Evolutionary conservation across 768 basidiomycete species (phyloP).

Genomic region (Cystobasidium tubakii): DNA sequence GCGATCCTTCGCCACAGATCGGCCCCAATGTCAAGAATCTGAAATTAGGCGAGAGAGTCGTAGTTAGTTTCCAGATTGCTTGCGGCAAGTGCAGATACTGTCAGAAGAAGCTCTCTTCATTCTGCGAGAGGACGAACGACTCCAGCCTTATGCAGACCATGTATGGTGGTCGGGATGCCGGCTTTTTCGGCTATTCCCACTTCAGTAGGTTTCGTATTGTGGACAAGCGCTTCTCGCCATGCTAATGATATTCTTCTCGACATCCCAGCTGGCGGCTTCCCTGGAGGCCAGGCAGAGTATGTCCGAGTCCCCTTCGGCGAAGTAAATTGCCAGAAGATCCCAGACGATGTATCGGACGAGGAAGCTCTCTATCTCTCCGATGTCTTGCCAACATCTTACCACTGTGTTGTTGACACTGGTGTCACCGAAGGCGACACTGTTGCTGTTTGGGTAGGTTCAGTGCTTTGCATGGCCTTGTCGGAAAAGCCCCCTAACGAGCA

Average conservation of each 20-base stretch:
- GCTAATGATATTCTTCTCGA: not conserved
- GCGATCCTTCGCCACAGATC: not conserved
- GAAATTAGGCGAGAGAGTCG: conserved; percentile 63
- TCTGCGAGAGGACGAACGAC: conserved; percentile 68
- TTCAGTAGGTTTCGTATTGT: conserved; percentile 30
- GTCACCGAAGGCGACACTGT: conserved; percentile 63
- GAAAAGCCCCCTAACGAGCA: not conserved
- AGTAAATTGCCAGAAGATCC: conserved; percentile 66
- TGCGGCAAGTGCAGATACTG: conserved; percentile 55
- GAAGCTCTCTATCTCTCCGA: conserved; percentile 52
- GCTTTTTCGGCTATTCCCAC: conserved; percentile 54
- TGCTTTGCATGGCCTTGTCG: conserved; percentile 36
- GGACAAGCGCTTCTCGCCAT: not conserved
- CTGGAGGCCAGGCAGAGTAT: conserved; percentile 72
- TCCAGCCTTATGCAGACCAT: conserved; percentile 58
- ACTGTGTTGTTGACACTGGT: conserved; percentile 66
- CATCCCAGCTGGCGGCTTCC: conserved; percentile 58
- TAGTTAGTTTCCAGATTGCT: conserved; percentile 60
- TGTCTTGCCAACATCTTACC: conserved; percentile 60
- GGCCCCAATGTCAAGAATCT: conserved; percentile 57
- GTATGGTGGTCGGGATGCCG: conserved; percentile 65
- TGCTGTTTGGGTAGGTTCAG: conserved; percentile 42
- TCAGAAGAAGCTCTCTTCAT: conserved; percentile 64
- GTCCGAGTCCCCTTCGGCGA: conserved; percentile 66
- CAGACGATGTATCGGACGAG: conserved; percentile 63